Evolutionary conservation across 495 filamentous ascomycete genomes (phyloP), one percentile per base, ranked within the genome.

Genomic region (Penicillium simplicissimum): DNA sequence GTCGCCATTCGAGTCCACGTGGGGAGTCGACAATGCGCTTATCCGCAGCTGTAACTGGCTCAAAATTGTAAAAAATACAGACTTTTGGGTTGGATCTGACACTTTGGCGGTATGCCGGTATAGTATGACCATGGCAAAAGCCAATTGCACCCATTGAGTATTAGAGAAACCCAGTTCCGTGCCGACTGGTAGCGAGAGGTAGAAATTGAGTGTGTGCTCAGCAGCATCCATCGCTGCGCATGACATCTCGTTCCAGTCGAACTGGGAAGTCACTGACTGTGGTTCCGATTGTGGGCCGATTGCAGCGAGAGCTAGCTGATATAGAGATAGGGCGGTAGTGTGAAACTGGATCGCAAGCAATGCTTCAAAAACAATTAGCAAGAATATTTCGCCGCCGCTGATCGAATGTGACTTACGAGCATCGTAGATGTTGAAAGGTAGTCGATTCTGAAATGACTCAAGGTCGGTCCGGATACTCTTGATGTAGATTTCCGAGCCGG

Each of bases 101-200:
- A 43, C 35, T 38, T 33, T 53, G 34, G 52, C 60, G n/a, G 60
- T 54, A 33, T 58, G 38, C 14, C 60, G 60, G 47, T 57, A 65
- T 1, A 58, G 58, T 15, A 69, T 45, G 19, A 73, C 47, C 55
- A 67, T 58, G 13, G 63, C 63, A 55, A 73, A 71, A 6, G 53
- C 70, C 57, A 69, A 49, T 36, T 73, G 70, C 9, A 71, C 42
- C 66, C 68, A 71, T 52, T 71, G 63, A 9, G 61, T 65, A 38
- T 73, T 71, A 47, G 59, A 69, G 36, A 71, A 66, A 7, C 57
- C 66, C 4, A 59, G 4, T 51, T 67, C 68, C 23, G 45, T 28
- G 13, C 36, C 54, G 4, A 40, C 17, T n/a, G 70, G 66, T 2
- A 73, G 62, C 10, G 52, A 51, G 13, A 69, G 35, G 37, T 65